Evolutionary conservation across 2,329 filamentous ascomycete species (phyloP).

Genomic region (Curvularia lunata): DNA sequence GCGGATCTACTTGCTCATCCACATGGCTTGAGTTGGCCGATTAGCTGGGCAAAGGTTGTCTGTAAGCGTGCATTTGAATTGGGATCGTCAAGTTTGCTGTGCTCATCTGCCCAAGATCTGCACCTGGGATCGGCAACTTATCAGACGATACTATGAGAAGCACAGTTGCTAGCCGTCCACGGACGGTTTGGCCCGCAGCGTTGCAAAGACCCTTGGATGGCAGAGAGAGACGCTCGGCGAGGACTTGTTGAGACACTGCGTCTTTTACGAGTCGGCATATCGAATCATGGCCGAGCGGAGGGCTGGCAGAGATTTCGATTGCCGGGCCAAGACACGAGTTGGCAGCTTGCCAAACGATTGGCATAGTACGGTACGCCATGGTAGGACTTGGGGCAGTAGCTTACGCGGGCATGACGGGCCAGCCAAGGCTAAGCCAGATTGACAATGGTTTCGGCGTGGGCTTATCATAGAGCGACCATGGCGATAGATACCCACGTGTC

Average conservation of each 20-base stretch:
- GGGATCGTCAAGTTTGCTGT: constrained; percentile 29
- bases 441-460: constrained; percentile 12
- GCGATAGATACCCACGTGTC: constrained; percentile 15
- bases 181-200: constrained; percentile 29
- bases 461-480: constrained; percentile 13
- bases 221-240: constrained; percentile 5
- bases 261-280: neutral
- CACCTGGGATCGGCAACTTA: constrained; percentile 29
- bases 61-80: constrained; percentile 26
- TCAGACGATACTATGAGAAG: constrained; percentile 25
- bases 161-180: constrained; percentile 23
- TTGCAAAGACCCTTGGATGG: constrained; percentile 24
- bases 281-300: constrained; percentile 13
- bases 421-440: constrained; percentile 10
- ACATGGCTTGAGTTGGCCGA: constrained; percentile 9
- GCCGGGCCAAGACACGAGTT: constrained; percentile 14
- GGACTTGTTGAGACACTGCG: constrained; percentile 1
- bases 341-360: constrained; percentile 9
- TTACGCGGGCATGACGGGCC: constrained; percentile 6
- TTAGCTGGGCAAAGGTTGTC: neutral
- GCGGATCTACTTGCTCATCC: neutral
- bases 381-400: constrained; percentile 7
- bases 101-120: constrained; percentile 34
- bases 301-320: constrained; percentile 16
- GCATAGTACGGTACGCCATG: constrained; percentile 13